These are phyloP conservation scores for Phyllosticta paracitricarpa DNA, from an alignment of 2,329 filamentous ascomycete genomes.

Conservation along the genomic window DNA sequence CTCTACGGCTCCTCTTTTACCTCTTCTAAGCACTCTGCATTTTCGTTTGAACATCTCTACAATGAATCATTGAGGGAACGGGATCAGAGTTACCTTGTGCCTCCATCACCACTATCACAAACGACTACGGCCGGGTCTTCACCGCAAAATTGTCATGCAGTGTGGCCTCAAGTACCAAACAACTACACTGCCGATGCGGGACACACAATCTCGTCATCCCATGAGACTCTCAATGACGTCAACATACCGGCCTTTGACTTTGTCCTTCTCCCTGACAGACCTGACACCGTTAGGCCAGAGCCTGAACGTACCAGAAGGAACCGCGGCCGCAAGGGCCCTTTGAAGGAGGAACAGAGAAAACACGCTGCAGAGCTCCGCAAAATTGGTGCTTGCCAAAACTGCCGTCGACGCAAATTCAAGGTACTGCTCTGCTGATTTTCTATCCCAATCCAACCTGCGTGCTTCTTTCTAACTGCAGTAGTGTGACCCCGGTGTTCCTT, in stretches of 20 bases:
- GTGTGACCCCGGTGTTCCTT: constrained; percentile 31
- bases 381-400: constrained; percentile 26
- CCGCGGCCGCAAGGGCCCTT: constrained; percentile 22
- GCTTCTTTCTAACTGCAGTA: background rate
- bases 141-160: background rate
- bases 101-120: background rate
- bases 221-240: background rate
- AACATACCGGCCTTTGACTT: background rate
- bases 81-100: background rate
- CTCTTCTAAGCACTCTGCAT: background rate
- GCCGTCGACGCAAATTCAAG: constrained; percentile 22
- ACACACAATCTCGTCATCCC: background rate
- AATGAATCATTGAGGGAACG: background rate
- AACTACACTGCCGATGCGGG: background rate
- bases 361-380: constrained; percentile 28
- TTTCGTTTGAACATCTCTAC: background rate
- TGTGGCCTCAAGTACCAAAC: background rate
- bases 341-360: constrained; percentile 24
- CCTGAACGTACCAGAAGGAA: background rate
- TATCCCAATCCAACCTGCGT: background rate
- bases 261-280: background rate
- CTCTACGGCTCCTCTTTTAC: constrained; percentile 7
- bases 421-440: constrained; percentile 13
- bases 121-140: background rate
- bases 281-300: background rate